Base-by-base conservation (phyloP, 1,139 yeast genomes). In the Protomyces inundatus region DNA sequence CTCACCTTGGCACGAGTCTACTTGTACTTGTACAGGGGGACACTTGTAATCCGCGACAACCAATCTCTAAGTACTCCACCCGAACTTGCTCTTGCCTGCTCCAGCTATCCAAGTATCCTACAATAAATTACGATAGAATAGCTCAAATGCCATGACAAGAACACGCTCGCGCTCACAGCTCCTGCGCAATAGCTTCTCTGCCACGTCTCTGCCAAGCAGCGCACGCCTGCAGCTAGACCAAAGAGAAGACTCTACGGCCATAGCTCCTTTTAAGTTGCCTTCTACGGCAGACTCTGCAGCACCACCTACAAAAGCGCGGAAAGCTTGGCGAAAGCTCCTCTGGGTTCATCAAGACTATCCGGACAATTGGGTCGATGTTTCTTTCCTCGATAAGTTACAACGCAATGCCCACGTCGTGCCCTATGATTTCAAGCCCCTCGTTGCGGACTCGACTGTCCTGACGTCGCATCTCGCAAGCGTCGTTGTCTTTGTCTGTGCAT, bases 301-400 rank as follows among this genome's bases (percentile, higher is more conserved):
- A 2, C 23, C 23, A 23, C 23, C 23, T 23, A 23, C 23, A 23
- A 23, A 23, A 5, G 6, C 33, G 30, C 62, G 51, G 39, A 66
- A 66, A 63, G 77, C 80, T 14, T 91, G 98, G 98, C 81, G 87
- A 70, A 88, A 95, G 71, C 81, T 90, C 54, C 80, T 93, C n/a
- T 93, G 96, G 86, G 81, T 88, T 54, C 81, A 82, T 66, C 97
- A 91, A 72, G 88, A 88, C 12, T 91, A 85, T 71, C 96, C 96
- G 0, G 98, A 93, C 73, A 93, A 90, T 74, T 89, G 89, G 75
- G 93, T 96, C 1, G 95, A 90, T 72, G 76, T 77, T 7, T 82
- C 91, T 6, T 93, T 93, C 72, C 77, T 90, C 16, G 84, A 90
- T 3, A 95, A 87, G 72, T 79, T 91, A 69, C 84, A 85, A 69